Base-by-base conservation (phyloP, 768 basidiomycete genomes). In the Jaapia argillacea region DNA sequence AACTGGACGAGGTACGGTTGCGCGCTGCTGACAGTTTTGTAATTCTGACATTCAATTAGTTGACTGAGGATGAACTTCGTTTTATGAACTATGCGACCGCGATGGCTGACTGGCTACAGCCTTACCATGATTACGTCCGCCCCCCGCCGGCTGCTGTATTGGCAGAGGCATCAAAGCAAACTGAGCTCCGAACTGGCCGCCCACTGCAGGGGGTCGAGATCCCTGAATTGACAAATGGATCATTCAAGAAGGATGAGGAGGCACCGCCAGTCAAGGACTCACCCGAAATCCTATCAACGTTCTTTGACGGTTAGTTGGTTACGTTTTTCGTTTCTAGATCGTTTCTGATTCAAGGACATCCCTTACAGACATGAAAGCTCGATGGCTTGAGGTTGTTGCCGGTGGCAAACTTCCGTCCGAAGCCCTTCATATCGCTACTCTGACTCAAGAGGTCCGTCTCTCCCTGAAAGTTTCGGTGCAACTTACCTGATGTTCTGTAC, bases 61-160 rank as follows among this genome's bases (percentile, higher is more conserved):
- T 90, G 25, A 85, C 87, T 6, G 45, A 57, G 2, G 79, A 85
- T 39, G 86, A 90, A 51, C 53, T 57, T 14, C 57, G 60, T 25
- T 67, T 86, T 31, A 62, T 79, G 36, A 66, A 79, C 21, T 88
- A 75, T 60, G 72, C 75, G 7, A 67, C 64, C 26, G 72, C 75
- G 13, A 62, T 88, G 37, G 74, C 80, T 24, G 71, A 78, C 41
- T 90, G 86, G 86, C 67, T 90, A 13, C 81, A 77, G 46, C 81
- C 81, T 5, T 79, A 84, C 57, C 85, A 90, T 49, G 70, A 85
- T 45, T 64, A 84, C 52, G 67, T 76, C 25, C 81, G 87, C 2
- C 87, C 85, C 3, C 79, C 77, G 16, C 75, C 84, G 2, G 61
- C 74, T 5, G 72, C 74, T 13, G 84, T 86, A 24, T 64, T 86